These are phyloP conservation scores for Cystobasidium sp. DNA, from an alignment of 1,284 basidiomycete species.

Conservation along the genomic window DNA sequence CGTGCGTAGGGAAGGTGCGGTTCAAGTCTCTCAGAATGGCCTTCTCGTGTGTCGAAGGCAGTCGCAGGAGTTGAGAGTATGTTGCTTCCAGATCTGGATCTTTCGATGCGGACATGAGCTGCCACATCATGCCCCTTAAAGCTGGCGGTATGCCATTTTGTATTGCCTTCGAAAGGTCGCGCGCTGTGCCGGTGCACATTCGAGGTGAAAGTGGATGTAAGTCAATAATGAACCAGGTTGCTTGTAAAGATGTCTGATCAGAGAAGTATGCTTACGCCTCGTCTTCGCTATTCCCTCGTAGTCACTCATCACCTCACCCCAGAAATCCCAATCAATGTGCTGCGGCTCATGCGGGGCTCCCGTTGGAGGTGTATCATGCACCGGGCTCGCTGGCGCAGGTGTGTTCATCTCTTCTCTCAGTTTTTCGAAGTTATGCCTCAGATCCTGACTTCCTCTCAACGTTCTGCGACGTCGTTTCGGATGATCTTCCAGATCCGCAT, in stretches of 20 bases:
- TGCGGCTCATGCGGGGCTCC: background rate
- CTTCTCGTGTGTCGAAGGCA: slow-evolving; percentile 86
- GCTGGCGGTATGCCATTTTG: slow-evolving; percentile 86
- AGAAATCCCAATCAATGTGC: slow-evolving; percentile 73
- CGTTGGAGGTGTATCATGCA: background rate
- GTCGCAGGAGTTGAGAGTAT: slow-evolving; percentile 82
- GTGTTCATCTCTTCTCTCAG: slow-evolving; percentile 16
- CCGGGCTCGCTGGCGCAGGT: background rate
- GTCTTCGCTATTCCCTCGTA: slow-evolving; percentile 82
- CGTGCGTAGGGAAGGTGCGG: slow-evolving; percentile 96
- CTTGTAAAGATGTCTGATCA: no score
- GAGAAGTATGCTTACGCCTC: slow-evolving; percentile 56
- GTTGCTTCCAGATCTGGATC: slow-evolving; percentile 81
- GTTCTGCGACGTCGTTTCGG: slow-evolving; percentile 22
- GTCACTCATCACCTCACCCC: slow-evolving; percentile 94
- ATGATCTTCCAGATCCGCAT: slow-evolving; percentile 30
- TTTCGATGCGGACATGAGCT: slow-evolving; percentile 94
- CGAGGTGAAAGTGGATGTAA: background rate
- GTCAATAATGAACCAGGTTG: background rate
- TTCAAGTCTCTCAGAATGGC: slow-evolving; percentile 88
- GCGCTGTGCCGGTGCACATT: slow-evolving; percentile 58
- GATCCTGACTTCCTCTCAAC: slow-evolving; percentile 11
- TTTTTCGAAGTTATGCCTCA: slow-evolving; percentile 23
- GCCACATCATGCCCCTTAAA: slow-evolving; percentile 94
- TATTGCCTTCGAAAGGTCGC: slow-evolving; percentile 84